These are phyloP conservation scores for Serpula lacrymans DNA, from an alignment of 768 basidiomycete genomes.

Conservation along the genomic window DNA sequence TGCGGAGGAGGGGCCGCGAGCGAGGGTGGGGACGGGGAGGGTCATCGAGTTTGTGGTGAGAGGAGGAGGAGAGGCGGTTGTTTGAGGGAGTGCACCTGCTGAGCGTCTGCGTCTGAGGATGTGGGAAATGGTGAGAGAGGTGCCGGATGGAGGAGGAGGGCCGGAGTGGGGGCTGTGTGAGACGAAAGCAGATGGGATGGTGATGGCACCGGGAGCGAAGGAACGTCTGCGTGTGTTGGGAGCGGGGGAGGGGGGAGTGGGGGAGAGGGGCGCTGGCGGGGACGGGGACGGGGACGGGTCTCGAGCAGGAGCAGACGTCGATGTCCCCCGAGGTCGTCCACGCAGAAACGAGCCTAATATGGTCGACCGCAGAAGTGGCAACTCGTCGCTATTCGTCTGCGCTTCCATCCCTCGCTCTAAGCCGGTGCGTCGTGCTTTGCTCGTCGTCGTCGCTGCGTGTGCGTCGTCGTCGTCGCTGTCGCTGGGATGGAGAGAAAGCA, in stretches of 20 bases:
- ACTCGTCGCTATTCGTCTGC: slow-evolving; percentile 9
- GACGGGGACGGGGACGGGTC: slow-evolving; percentile 48
- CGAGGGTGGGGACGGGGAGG: slow-evolving; percentile 17
- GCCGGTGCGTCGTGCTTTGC: not conserved
- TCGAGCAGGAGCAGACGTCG: slow-evolving; percentile 39
- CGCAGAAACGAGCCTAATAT: slow-evolving; percentile 75
- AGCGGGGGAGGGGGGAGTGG: slow-evolving; percentile 25
- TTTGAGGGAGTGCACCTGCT: slow-evolving; percentile 35
- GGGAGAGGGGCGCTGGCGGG: slow-evolving; percentile 36
- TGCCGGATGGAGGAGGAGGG: slow-evolving; percentile 11
- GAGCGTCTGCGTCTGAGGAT: slow-evolving; percentile 70
- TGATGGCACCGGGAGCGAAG: slow-evolving; percentile 34
- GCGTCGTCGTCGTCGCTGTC: not conserved
- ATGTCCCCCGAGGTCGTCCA: slow-evolving; percentile 63
- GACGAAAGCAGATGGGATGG: slow-evolving; percentile 33
- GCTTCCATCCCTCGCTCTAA: not conserved
- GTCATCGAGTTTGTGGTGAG: slow-evolving; percentile 15
- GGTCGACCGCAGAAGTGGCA: slow-evolving; percentile 47
- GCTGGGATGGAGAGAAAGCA: no score
- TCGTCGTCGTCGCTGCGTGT: not conserved
- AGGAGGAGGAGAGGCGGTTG: slow-evolving; percentile 14
- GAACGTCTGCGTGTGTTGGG: slow-evolving; percentile 34
- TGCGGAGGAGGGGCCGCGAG: slow-evolving; percentile 15
- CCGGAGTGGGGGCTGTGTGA: slow-evolving; percentile 30
- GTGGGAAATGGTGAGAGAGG: slow-evolving; percentile 47